Conservation (phyloP, 768 basidiomycete genomes). For the Tubosaeta sp. region DNA sequence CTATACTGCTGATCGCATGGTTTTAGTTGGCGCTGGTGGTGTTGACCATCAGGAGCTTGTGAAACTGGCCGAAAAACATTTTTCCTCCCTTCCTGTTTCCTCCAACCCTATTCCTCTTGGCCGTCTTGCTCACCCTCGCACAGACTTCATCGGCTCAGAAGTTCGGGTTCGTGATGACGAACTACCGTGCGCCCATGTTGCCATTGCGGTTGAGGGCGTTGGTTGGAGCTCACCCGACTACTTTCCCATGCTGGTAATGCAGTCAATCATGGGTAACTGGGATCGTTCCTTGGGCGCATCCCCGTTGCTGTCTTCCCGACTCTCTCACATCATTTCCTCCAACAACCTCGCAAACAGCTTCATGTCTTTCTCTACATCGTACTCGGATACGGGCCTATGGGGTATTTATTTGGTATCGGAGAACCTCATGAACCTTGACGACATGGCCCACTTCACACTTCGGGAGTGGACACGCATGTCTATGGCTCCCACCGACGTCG, state of each 20-base stretch:
- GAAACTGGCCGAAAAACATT: slow-evolving; percentile 92
- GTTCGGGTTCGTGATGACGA: slow-evolving; percentile 94
- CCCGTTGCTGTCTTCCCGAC: slow-evolving; percentile 82
- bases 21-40: slow-evolving; percentile 94
- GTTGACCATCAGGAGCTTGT: slow-evolving; percentile 90
- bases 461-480: slow-evolving; percentile 97
- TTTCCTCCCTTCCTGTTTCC: slow-evolving; percentile 84
- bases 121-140: slow-evolving; percentile 67
- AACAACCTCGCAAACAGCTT: slow-evolving; percentile 98
- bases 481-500: slow-evolving; percentile 72
- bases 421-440: slow-evolving; percentile 91
- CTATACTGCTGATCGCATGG: slow-evolving; percentile 99
- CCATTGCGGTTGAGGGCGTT: slow-evolving; percentile 96
- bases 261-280: slow-evolving; percentile 99
- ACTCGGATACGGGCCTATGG: slow-evolving; percentile 99
- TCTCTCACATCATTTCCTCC: slow-evolving; percentile 84
- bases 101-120: slow-evolving; percentile 86
- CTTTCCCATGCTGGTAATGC: slow-evolving; percentile 99
- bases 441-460: slow-evolving; percentile 89
- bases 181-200: slow-evolving; percentile 84
- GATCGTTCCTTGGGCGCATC: slow-evolving; percentile 92
- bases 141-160: slow-evolving; percentile 88
- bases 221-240: slow-evolving; percentile 98
- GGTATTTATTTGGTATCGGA: slow-evolving; percentile 97
- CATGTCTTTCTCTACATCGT: slow-evolving; percentile 99